phyloP scores from a whole-genome alignment of 2,329 filamentous ascomycete species.

The Exophiala sideris region DNA sequence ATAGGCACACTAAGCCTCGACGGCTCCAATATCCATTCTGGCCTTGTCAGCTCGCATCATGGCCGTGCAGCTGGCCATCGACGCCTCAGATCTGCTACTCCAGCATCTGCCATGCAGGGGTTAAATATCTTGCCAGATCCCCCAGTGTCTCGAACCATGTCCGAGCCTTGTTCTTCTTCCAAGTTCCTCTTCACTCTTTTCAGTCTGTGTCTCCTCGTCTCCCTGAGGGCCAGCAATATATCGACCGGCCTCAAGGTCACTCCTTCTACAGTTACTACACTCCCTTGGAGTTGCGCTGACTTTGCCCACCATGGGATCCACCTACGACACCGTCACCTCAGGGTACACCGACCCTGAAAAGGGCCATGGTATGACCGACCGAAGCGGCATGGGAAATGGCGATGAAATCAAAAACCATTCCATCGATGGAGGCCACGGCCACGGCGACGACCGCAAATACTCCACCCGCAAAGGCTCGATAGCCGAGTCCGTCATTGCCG shows the following conservation, averaged over 20 bases:
- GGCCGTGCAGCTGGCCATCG: too few relatives aligned
- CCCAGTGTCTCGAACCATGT: background rate
- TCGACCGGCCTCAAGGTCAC: too few relatives aligned
- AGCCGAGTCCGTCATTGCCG: constrained; percentile 35
- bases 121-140: background rate
- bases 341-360: too few relatives aligned
- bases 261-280: too few relatives aligned
- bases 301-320: constrained; percentile 6
- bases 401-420: background rate
- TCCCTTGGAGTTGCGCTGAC: too few relatives aligned
- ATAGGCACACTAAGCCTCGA: too few relatives aligned
- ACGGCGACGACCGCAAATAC: constrained; percentile 11
- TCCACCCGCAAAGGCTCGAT: constrained; percentile 22
- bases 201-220: background rate
- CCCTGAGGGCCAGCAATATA: background rate
- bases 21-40: too few relatives aligned
- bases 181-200: background rate
- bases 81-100: too few relatives aligned
- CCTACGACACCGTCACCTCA: too few relatives aligned
- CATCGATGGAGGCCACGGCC: constrained; percentile 5
- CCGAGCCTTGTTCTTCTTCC: background rate
- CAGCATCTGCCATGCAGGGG: background rate
- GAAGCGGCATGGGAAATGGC: background rate
- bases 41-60: too few relatives aligned
- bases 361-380: background rate